Base-by-base conservation (phyloP, 257 asterid species). In the Oldenlandia corymbosa region DNA sequence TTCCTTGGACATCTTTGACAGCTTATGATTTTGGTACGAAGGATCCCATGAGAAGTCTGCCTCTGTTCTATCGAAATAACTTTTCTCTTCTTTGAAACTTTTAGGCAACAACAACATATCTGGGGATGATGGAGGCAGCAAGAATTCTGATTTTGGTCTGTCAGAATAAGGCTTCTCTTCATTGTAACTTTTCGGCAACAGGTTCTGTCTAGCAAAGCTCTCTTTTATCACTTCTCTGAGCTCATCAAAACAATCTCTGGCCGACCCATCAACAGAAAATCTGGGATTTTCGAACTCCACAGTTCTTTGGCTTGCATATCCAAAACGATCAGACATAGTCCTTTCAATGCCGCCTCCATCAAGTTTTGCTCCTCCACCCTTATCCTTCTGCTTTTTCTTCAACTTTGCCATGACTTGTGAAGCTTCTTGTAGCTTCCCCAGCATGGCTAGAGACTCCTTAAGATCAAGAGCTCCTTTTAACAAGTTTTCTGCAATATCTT, bases 161-260 rank as follows among this genome's bases (percentile, higher is more conserved):
- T 66, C 59, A 2, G 34, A 41, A 60, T 20, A 28, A 5, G 36
- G 48, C 70, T 34, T 78, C 34, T 65, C 73, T 62, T 64, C 72
- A 51, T 52, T 47, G 42, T 68, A 70, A 62, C 64, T 47, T 46
- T 68, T 72, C 17, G 84, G 76, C 81, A 85, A 64, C 75, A 85
- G 39, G 68, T 86, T 82, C 56, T 82, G 87, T 69, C 90, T 75
- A 26, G 86, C 87, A 64, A 88, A 79, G 50, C 87, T 79, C 39
- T 84, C 92, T 67, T 68, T 68, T 34, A 88, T 84, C 60, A 73
- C 92, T 9, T 86, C 86, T 73, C 96, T 80, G 42, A 86, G 81
- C 84, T 85, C 95, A 21, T 86, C 91, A 52, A 78, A 88, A 62
- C 94, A 82, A 70, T 88, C 94, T 34, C 65, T 74, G 0, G 90